phyloP scores from a whole-genome alignment of 2,329 filamentous ascomycete genomes.

The Cadophora gregata region DNA sequence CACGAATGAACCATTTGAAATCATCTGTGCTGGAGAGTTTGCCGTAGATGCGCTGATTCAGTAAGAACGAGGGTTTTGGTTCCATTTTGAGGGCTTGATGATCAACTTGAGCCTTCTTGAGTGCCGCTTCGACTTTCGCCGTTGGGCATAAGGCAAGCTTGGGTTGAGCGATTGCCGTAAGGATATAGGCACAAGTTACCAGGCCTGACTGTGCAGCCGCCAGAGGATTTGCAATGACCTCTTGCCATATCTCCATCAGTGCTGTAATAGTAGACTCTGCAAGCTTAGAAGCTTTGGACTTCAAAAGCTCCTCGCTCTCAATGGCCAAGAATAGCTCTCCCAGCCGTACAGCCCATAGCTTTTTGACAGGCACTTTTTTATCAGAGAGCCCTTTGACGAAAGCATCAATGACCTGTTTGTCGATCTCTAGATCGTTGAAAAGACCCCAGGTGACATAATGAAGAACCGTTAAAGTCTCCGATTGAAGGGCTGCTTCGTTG shows the following conservation, averaged over 20 bases:
- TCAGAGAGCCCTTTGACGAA: conserved; percentile 84
- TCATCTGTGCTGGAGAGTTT: conserved; percentile 80
- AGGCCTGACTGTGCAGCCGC: conserved; percentile 82
- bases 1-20: conserved; percentile 75
- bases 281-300: conserved; percentile 56
- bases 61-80: conserved; percentile 86
- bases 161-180: conserved; percentile 65
- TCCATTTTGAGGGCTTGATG: conserved; percentile 71
- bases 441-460: conserved; percentile 69
- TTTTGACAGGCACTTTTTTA: conserved; percentile 79
- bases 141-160: conserved; percentile 59
- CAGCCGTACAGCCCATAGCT: conserved; percentile 78
- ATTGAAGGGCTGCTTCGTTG: conserved; percentile 80
- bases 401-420: conserved; percentile 70
- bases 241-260: conserved; percentile 74
- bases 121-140: conserved; percentile 59
- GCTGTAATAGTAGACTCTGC: conserved; percentile 59
- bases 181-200: conserved; percentile 79
- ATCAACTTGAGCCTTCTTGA: conserved; percentile 67
- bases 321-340: conserved; percentile 73
- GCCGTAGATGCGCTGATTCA: conserved; percentile 84
- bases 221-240: conserved; percentile 78
- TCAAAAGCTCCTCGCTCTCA: conserved; percentile 52
- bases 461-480: conserved; percentile 75
- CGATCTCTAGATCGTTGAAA: conserved; percentile 62